phyloP scores from a whole-genome alignment of 129 eudicot genomes.

The Centaurea solstitialis region DNA sequence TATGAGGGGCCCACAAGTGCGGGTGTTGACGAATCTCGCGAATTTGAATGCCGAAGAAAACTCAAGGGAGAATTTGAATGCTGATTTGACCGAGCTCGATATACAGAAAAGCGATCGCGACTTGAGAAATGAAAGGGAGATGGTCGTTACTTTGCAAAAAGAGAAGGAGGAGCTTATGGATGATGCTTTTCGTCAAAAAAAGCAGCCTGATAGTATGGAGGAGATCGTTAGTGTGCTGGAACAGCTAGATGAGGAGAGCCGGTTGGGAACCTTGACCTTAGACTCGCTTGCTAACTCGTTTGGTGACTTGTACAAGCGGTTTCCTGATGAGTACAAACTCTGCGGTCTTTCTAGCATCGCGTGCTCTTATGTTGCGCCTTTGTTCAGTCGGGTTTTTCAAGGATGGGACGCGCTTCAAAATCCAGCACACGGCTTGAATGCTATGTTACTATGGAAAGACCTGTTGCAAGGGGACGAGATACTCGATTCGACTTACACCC shows the following conservation, averaged over 20 bases:
- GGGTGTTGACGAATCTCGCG: slow-evolving; percentile 71
- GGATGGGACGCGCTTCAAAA: slow-evolving; percentile 75
- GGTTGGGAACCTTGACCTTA: slow-evolving; percentile 53
- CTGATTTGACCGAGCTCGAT: slow-evolving; percentile 68
- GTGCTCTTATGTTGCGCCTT: slow-evolving; percentile 59
- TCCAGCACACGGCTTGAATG: slow-evolving; percentile 46
- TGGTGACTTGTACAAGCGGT: slow-evolving; percentile 48
- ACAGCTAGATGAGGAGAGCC: slow-evolving; percentile 35
- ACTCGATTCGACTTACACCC: slow-evolving; percentile 47
- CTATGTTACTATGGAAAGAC: slow-evolving; percentile 53
- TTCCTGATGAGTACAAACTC: slow-evolving; percentile 57
- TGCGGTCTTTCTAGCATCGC: slow-evolving; percentile 64
- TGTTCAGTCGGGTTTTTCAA: slow-evolving; percentile 60
- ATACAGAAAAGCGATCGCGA: slow-evolving; percentile 66
- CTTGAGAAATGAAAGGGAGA: slow-evolving; percentile 75
- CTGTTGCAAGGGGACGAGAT: slow-evolving; percentile 63
- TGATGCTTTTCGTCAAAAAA: slow-evolving; percentile 51
- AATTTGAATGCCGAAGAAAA: slow-evolving; percentile 75
- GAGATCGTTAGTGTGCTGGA: slow-evolving; percentile 53
- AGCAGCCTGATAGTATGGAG: slow-evolving; percentile 67
- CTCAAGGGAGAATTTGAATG: slow-evolving; percentile 56
- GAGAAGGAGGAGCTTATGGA: slow-evolving; percentile 65
- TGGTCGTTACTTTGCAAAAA: slow-evolving; percentile 59
- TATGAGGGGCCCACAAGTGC: slow-evolving; percentile 90
- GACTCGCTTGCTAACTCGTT: slow-evolving; percentile 66